Conservation (phyloP, 345 rosid genomes). For the Rhodamnia argentea region DNA sequence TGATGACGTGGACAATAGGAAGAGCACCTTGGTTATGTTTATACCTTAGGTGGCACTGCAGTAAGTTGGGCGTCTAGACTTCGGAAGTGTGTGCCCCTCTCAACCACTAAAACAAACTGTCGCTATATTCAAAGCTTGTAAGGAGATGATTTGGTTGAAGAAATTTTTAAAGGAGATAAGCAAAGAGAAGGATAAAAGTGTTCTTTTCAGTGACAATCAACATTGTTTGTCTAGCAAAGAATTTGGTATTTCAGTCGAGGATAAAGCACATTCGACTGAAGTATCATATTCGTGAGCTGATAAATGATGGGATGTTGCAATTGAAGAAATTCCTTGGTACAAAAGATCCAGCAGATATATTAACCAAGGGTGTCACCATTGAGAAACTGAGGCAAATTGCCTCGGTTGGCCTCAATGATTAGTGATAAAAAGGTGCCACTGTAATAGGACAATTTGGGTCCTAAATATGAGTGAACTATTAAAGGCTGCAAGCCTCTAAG, state of each 20-base stretch:
- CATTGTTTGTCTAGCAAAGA: neutral
- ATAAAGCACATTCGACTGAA: neutral
- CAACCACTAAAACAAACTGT: neutral
- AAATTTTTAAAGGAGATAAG: neutral
- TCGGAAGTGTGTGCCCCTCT: neutral
- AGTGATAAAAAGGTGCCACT: neutral
- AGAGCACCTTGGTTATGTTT: neutral
- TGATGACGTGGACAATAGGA: neutral
- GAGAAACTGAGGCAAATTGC: neutral
- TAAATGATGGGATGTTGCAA: neutral
- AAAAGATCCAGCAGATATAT: neutral
- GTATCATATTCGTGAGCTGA: neutral
- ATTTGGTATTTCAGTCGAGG: neutral
- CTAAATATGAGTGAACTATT: neutral
- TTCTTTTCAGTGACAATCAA: neutral
- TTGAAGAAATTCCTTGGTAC: neutral
- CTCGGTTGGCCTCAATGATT: neutral
- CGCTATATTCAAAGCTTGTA: neutral
- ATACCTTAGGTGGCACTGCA: neutral
- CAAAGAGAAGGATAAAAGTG: neutral
- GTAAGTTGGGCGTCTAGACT: neutral
- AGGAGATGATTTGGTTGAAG: neutral
- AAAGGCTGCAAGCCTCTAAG: neutral
- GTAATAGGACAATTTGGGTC: neutral
- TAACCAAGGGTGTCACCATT: neutral